phyloP scores from a whole-genome alignment of 1,284 basidiomycete species.

The Trametes versicolor region DNA sequence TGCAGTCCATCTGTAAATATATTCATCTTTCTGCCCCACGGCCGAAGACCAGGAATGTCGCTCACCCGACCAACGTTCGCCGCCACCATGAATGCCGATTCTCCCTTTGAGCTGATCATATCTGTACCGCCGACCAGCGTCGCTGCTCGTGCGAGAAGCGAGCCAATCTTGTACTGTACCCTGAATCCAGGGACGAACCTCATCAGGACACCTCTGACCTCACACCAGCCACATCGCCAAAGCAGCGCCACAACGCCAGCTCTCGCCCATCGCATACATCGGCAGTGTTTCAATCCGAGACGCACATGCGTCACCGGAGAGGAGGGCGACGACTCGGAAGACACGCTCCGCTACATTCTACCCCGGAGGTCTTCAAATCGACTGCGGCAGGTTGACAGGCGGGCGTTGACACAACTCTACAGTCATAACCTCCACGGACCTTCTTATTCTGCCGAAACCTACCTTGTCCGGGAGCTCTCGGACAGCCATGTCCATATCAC shows the following conservation, averaged over 20 bases:
- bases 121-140: neutral
- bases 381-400: neutral
- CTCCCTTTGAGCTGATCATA: conserved; percentile 1
- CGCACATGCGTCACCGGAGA: conserved; percentile 15
- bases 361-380: neutral
- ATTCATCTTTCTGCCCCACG: neutral
- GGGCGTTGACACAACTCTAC: conserved; percentile 7
- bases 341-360: neutral
- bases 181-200: conserved; percentile 17
- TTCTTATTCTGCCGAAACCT: neutral
- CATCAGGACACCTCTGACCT: conserved; percentile 12
- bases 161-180: conserved; percentile 7
- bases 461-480: conserved; percentile 3
- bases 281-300: conserved; percentile 3
- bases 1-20: conserved; percentile 1
- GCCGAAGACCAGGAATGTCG: neutral
- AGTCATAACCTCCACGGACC: conserved; percentile 3
- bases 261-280: neutral
- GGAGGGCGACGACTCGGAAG: neutral
- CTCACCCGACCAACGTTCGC: conserved; percentile 29
- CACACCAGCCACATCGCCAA: conserved; percentile 1
- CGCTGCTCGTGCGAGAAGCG: neutral
- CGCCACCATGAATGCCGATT: neutral
- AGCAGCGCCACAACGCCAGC: conserved; percentile 1
- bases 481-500: neutral